These are phyloP conservation scores for Lepiota subincarnata DNA, from an alignment of 768 basidiomycete species.

Conservation along the genomic window DNA sequence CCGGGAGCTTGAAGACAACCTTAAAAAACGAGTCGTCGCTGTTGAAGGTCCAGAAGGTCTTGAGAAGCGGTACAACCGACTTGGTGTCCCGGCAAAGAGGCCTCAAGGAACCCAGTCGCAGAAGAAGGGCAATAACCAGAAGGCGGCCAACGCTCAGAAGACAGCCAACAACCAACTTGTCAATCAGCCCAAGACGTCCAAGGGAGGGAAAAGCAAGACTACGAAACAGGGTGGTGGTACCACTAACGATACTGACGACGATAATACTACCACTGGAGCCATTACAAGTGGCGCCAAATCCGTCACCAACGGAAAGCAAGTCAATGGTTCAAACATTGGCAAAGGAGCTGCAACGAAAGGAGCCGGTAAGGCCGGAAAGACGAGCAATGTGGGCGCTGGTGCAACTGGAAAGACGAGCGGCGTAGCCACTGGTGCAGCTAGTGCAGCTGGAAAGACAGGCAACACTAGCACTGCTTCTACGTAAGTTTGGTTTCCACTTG, in stretches of 20 bases:
- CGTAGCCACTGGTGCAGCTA: too few species aligned
- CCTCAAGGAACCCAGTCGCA: slow-evolving; percentile 6
- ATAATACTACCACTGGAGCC: not conserved
- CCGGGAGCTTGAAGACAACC: slow-evolving; percentile 30
- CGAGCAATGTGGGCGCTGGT: not conserved
- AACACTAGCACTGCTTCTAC: not conserved
- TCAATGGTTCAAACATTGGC: too few species aligned
- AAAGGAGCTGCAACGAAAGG: not conserved
- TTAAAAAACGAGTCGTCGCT: slow-evolving; percentile 37
- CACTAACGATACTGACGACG: not conserved
- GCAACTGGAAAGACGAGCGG: not conserved
- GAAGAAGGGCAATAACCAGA: slow-evolving; percentile 24
- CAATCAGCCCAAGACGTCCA: slow-evolving; percentile 9
- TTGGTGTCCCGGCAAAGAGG: slow-evolving; percentile 18
- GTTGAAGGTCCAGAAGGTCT: slow-evolving; percentile 27
- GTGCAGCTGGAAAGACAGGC: too few species aligned
- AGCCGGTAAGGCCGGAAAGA: not conserved
- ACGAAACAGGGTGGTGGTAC: not conserved
- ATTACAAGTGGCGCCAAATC: not conserved
- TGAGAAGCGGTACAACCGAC: slow-evolving; percentile 25
- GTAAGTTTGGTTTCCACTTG: not conserved
- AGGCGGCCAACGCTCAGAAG: slow-evolving; percentile 6
- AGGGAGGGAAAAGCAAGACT: not conserved
- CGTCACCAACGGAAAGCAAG: not conserved
- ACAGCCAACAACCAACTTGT: not conserved